A percentile compares a stretch with the other conserved stretches of the same genome.
Conservation (phyloP, 2,329 filamentous ascomycete genomes). For the Fusarium foetens region DNA sequence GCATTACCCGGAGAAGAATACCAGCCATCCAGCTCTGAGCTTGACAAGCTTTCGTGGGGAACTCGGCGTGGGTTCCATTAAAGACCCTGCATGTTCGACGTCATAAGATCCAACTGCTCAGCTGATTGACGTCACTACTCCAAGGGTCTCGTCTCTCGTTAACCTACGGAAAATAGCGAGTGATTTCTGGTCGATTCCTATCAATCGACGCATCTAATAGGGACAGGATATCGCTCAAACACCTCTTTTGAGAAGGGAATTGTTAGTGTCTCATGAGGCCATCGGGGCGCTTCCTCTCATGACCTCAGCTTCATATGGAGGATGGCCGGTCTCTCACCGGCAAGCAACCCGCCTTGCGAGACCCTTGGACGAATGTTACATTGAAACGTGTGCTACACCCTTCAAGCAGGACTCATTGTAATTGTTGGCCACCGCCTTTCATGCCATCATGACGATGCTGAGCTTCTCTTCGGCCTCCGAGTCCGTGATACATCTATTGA, state of each 20-base stretch:
- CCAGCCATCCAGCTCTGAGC: constrained; percentile 25
- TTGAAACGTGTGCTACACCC: constrained; percentile 27
- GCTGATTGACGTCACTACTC: constrained; percentile 41
- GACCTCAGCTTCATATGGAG: not conserved
- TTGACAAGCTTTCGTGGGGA: constrained; percentile 29
- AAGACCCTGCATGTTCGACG: constrained; percentile 42
- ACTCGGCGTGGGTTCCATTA: constrained; percentile 15
- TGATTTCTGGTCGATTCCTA: not conserved
- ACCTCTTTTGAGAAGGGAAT: not conserved
- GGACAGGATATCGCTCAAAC: not conserved
- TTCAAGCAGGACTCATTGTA: constrained; percentile 1
- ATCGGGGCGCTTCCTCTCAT: constrained; percentile 1
- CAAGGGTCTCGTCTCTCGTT: not conserved
- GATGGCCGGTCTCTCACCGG: not conserved
- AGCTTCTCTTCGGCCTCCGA: not conserved
- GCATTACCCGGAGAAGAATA: constrained; percentile 16
- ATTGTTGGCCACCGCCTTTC: constrained; percentile 6
- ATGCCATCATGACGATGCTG: constrained; percentile 18
- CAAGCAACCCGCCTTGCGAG: not conserved
- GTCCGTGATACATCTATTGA: not conserved
- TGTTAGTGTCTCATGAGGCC: constrained; percentile 1
- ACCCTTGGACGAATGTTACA: constrained; percentile 18
- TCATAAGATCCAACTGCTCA: constrained; percentile 33
- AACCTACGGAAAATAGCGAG: not conserved
- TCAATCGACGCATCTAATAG: not conserved